phyloP scores from a whole-genome alignment of 2,329 filamentous ascomycete species.

The Pseudomassariella vexata region DNA sequence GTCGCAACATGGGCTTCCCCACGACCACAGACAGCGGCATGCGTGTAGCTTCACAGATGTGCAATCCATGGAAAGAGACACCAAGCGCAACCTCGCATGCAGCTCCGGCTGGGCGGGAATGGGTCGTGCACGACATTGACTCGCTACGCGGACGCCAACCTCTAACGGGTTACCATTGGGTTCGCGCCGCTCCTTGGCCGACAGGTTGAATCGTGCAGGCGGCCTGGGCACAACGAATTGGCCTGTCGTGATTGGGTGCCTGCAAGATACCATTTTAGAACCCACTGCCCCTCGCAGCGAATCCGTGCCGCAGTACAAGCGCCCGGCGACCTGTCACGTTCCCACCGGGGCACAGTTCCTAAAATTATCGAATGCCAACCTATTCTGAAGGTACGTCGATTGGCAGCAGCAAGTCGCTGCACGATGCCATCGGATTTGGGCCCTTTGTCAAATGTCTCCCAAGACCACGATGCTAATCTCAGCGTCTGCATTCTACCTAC shows the following conservation, averaged over 20 bases:
- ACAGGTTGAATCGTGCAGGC: not conserved
- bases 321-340: slow-evolving; percentile 3
- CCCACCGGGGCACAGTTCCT: slow-evolving; percentile 3
- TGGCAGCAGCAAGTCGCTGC: not conserved
- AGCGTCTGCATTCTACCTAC: too few relatives aligned
- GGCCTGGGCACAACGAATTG: not conserved
- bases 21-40: too few relatives aligned
- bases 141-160: not conserved
- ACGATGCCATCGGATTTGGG: slow-evolving; percentile 1
- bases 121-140: too few relatives aligned
- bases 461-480: too few relatives aligned
- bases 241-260: not conserved
- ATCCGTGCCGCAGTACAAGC: slow-evolving; percentile 3
- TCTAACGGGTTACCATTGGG: not conserved
- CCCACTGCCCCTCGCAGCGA: slow-evolving; percentile 2
- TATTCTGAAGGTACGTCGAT: not conserved
- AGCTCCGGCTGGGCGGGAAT: too few relatives aligned
- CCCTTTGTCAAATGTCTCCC: too few relatives aligned
- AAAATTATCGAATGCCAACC: slow-evolving; percentile 3
- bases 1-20: too few relatives aligned
- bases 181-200: too few relatives aligned
- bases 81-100: too few relatives aligned
- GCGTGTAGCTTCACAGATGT: too few relatives aligned
- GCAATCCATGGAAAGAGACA: too few relatives aligned
- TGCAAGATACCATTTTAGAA: not conserved